Evolutionary conservation across 805 yeast genomes (phyloP).

Genomic region (Millerozyma miso): DNA sequence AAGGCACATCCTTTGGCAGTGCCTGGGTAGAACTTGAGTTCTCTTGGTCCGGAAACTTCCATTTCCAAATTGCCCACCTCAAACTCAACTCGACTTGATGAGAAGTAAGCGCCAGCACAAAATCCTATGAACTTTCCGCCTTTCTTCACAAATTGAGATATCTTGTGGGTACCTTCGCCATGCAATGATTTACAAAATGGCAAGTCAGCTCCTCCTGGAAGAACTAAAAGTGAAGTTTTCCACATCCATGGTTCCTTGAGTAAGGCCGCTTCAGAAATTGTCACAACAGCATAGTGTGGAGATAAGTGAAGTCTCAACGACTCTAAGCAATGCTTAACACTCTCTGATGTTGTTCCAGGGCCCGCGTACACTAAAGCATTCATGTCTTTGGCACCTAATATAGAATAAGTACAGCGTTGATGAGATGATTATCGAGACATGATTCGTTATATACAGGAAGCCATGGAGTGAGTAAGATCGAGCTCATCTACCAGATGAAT

Average conservation of each 20-base stretch:
- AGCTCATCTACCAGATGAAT: too few species aligned
- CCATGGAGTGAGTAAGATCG: too few species aligned
- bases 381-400: too few species aligned
- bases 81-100: constrained; percentile 71
- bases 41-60: constrained; percentile 86
- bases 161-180: constrained; percentile 61
- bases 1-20: constrained; percentile 76
- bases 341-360: constrained; percentile 83
- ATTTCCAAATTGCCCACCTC: constrained; percentile 65
- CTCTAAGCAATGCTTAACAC: constrained; percentile 79
- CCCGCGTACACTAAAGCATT: constrained; percentile 36
- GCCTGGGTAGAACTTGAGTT: constrained; percentile 80
- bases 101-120: constrained; percentile 95
- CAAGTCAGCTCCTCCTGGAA: constrained; percentile 97
- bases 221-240: constrained; percentile 72
- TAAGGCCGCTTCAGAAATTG: constrained; percentile 60
- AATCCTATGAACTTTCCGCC: constrained; percentile 88
- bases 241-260: constrained; percentile 83
- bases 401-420: too few species aligned
- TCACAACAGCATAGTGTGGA: constrained; percentile 82
- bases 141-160: constrained; percentile 57
- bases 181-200: constrained; percentile 75
- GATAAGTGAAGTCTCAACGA: constrained; percentile 71
- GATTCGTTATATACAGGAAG: too few species aligned
- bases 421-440: too few species aligned